Evolutionary conservation across 345 rosid genomes (phyloP).

Genomic region (Bruguiera parviflora): DNA sequence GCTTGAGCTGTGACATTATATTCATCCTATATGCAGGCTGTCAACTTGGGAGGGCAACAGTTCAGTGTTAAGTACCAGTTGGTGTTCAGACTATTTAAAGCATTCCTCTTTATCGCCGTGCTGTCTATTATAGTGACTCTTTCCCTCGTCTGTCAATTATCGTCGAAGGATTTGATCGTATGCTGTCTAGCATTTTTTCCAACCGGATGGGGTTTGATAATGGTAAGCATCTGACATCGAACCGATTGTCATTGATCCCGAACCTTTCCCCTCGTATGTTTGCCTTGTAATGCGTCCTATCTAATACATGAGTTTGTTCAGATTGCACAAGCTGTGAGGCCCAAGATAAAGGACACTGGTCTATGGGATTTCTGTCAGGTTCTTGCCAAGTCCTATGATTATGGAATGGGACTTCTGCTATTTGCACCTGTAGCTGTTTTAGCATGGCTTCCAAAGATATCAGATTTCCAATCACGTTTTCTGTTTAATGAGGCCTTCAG

Average conservation of each 20-base stretch:
- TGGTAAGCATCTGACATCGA: constrained; percentile 44
- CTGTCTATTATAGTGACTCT: constrained; percentile 59
- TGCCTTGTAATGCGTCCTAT: not conserved
- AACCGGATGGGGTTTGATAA: constrained; percentile 91
- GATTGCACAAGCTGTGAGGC: constrained; percentile 92
- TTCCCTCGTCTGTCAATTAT: constrained; percentile 64
- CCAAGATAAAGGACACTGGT: constrained; percentile 60
- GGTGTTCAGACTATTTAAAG: constrained; percentile 71
- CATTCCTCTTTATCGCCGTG: constrained; percentile 73
- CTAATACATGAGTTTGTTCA: constrained; percentile 23
- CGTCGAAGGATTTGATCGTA: constrained; percentile 63
- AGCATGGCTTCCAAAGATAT: constrained; percentile 89
- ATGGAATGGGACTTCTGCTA: constrained; percentile 85
- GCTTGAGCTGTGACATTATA: not conserved
- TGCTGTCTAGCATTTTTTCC: constrained; percentile 91
- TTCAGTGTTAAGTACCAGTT: constrained; percentile 75
- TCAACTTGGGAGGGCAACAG: constrained; percentile 73
- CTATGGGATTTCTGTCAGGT: constrained; percentile 75
- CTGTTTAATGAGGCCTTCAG: constrained; percentile 89
- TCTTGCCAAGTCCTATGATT: constrained; percentile 81
- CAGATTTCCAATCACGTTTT: constrained; percentile 83
- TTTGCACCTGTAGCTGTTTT: constrained; percentile 78
- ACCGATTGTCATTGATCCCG: not conserved
- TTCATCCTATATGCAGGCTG: constrained; percentile 54
- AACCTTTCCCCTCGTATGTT: not conserved